Conservation (phyloP, 441 rosid genomes). For the Euphorbia schlechtendalii region DNA sequence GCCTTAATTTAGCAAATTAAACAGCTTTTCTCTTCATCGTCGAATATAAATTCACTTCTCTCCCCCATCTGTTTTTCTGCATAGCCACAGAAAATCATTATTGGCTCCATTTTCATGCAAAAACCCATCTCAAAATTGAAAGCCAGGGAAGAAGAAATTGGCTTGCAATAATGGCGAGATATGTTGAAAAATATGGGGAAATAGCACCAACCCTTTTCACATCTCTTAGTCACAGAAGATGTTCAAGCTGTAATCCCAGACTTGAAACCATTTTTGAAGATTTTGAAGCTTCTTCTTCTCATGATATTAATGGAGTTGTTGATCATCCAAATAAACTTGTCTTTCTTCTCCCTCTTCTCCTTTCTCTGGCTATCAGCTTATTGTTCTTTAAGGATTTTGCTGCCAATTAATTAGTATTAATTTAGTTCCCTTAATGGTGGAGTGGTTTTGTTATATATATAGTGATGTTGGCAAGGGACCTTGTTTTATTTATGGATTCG, state of each 20-base stretch:
- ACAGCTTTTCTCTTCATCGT: neutral
- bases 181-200: constrained; percentile 6
- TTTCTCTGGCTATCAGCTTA: constrained; percentile 11
- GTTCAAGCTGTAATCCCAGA: constrained; percentile 10
- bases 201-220: constrained; percentile 11
- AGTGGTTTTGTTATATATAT: neutral
- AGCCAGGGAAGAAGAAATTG: too few species aligned
- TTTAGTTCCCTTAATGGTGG: neutral
- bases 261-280: constrained; percentile 19
- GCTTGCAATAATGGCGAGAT: constrained; percentile 9
- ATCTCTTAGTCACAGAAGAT: neutral
- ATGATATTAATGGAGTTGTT: neutral
- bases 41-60: neutral
- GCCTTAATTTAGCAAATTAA: constrained; percentile 11
- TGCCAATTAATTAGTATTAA: neutral
- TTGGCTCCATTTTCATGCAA: neutral
- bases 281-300: neutral
- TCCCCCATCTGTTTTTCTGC: neutral
- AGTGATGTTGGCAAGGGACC: neutral
- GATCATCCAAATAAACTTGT: neutral
- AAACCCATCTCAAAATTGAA: neutral
- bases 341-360: constrained; percentile 4
- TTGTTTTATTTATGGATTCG: neutral
- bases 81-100: neutral
- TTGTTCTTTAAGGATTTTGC: neutral